A percentile compares a stretch with the other conserved stretches of the same genome.
Conservation (phyloP, 805 yeast species). For the Metschnikowia lunata region DNA sequence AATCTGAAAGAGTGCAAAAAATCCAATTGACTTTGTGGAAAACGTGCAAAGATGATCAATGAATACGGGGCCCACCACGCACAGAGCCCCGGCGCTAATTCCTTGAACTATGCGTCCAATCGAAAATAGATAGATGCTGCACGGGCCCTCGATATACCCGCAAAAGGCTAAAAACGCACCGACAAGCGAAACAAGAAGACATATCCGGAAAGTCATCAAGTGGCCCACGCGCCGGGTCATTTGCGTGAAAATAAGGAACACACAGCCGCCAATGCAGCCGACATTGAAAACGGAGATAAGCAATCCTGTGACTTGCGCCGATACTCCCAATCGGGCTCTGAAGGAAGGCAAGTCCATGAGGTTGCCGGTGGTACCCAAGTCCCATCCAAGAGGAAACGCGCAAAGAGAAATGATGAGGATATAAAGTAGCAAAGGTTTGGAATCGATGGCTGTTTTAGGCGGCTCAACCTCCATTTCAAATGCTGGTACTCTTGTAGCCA, state of each 20-base stretch:
- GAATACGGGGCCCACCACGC: conserved; percentile 12
- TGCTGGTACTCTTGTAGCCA: conserved; percentile 7
- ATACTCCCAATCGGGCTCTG: conserved; percentile 6
- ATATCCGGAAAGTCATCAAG: conserved; percentile 2
- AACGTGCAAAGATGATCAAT: conserved; percentile 10
- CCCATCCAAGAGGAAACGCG: conserved; percentile 13
- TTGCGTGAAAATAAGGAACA: not conserved
- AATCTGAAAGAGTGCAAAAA: conserved; percentile 3
- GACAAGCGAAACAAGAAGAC: conserved; percentile 1
- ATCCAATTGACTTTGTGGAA: not conserved
- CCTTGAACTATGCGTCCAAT: conserved; percentile 6
- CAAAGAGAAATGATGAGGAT: conserved; percentile 5
- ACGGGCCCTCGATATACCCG: conserved; percentile 1
- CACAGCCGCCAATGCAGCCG: conserved; percentile 10
- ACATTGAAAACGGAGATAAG: conserved; percentile 7
- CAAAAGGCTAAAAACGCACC: conserved; percentile 1
- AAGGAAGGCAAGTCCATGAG: conserved; percentile 9
- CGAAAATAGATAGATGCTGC: conserved; percentile 3
- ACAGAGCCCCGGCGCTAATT: conserved; percentile 8
- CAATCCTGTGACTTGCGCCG: conserved; percentile 2
- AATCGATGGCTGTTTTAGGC: not conserved
- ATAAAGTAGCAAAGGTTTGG: conserved; percentile 3
- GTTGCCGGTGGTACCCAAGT: conserved; percentile 13
- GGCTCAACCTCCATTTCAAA: not conserved
- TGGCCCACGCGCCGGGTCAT: conserved; percentile 6